Percentiles rank a stretch among this genome's conserved stretches.
phyloP scores from a whole-genome alignment of 2,329 filamentous ascomycete species.

The Curvularia sp. region DNA sequence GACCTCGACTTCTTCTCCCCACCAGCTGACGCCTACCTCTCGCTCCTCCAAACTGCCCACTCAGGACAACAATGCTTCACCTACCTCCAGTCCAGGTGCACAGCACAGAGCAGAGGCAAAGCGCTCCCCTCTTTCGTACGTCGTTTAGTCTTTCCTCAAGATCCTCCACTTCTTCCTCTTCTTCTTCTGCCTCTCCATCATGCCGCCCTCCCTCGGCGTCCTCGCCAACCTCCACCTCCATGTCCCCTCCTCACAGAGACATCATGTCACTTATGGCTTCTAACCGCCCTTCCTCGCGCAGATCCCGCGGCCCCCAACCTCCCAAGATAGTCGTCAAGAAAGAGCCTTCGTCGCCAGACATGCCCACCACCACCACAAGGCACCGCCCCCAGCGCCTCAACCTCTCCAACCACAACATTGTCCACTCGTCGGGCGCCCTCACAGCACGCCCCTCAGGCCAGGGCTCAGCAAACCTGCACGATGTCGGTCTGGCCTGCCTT shows the following conservation, averaged over 20 bases:
- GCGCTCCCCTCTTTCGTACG: constrained; percentile 61
- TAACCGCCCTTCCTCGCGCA: constrained; percentile 53
- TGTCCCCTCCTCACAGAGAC: constrained; percentile 38
- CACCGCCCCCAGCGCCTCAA: constrained; percentile 80
- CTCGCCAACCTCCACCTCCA: constrained; percentile 30
- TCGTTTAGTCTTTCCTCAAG: constrained; percentile 41
- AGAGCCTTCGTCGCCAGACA: constrained; percentile 85
- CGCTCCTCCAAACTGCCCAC: constrained; percentile 45
- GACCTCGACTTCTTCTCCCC: constrained; percentile 49
- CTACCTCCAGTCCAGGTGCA: constrained; percentile 49
- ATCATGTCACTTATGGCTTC: constrained; percentile 36
- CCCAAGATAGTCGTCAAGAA: constrained; percentile 96
- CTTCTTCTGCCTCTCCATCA: constrained; percentile 22
- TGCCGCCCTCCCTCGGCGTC: constrained; percentile 34
- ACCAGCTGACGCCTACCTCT: constrained; percentile 49
- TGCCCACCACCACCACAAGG: constrained; percentile 72
- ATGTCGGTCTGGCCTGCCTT: constrained; percentile 91
- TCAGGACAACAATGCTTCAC: constrained; percentile 50
- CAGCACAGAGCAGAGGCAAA: constrained; percentile 57
- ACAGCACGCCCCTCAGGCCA: constrained; percentile 74
- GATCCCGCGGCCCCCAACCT: constrained; percentile 61
- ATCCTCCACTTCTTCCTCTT: constrained; percentile 30
- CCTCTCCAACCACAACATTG: constrained; percentile 64
- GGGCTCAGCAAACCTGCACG: constrained; percentile 79
- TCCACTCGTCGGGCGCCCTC: constrained; percentile 53